Evolutionary conservation across 495 filamentous ascomycete genomes (phyloP).

Genomic region (Penicillium dipodomyicola): DNA sequence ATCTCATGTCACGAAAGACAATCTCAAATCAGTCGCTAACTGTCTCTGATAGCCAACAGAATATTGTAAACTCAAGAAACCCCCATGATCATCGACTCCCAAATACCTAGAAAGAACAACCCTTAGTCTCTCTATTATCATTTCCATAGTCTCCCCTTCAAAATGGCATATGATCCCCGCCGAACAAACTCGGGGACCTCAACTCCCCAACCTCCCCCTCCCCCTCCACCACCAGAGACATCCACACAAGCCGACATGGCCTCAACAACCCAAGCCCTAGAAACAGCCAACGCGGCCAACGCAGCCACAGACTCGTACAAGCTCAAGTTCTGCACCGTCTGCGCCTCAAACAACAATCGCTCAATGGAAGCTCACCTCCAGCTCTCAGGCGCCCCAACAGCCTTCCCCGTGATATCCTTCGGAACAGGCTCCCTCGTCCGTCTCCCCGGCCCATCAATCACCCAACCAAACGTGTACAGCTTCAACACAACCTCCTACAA

Average conservation of each 20-base stretch:
- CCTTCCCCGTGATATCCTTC: conserved; percentile 97
- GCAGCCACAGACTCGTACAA: conserved; percentile 65
- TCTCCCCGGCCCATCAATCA: conserved; percentile 85
- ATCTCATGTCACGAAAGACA: conserved; percentile 1
- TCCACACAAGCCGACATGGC: conserved; percentile 26
- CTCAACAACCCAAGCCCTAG: conserved; percentile 37
- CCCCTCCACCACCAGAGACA: conserved; percentile 49
- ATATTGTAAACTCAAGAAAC: conserved; percentile 41
- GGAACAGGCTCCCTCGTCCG: conserved; percentile 95
- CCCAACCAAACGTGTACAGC: conserved; percentile 91
- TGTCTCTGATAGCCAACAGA: conserved; percentile 30
- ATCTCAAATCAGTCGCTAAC: conserved; percentile 26
- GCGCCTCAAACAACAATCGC: conserved; percentile 95
- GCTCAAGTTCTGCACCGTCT: conserved; percentile 97
- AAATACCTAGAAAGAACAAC: conserved; percentile 10
- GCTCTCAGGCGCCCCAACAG: conserved; percentile 63
- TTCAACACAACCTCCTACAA: conserved; percentile 95
- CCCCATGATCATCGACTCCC: conserved; percentile 32
- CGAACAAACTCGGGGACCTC: conserved; percentile 46
- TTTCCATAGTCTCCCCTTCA: conserved; percentile 21
- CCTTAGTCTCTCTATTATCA: conserved; percentile 20
- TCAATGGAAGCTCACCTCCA: conserved; percentile 98
- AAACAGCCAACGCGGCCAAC: conserved; percentile 18
- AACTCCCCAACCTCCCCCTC: conserved; percentile 41
- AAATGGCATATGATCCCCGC: conserved; percentile 58